These are phyloP conservation scores for Acanthamoeba lenticulata DNA, from an alignment of 208 protist genomes.

Conservation along the genomic window DNA sequence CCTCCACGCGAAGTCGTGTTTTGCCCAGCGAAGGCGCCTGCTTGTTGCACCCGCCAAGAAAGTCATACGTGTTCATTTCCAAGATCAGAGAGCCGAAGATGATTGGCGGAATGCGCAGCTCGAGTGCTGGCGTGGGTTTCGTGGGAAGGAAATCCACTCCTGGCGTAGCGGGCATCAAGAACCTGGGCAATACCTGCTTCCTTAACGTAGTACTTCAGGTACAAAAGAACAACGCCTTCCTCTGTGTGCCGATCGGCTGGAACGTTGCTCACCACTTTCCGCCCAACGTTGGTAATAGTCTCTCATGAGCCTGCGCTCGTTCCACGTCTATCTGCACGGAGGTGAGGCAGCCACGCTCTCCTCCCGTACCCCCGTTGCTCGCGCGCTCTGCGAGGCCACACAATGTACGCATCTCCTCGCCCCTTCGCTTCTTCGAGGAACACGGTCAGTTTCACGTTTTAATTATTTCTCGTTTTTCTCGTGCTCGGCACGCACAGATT, in stretches of 20 bases:
- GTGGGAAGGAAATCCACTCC: not conserved
- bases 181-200: conserved; percentile 50
- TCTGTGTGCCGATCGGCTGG: not conserved
- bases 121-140: not conserved
- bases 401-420: not conserved
- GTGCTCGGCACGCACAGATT: not conserved
- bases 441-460: not conserved
- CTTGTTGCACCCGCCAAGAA: too few relatives aligned
- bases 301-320: not conserved
- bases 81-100: not conserved
- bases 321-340: not conserved
- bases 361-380: not conserved
- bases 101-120: conserved; percentile 1
- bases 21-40: too few relatives aligned
- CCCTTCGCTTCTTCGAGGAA: not conserved
- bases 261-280: not conserved
- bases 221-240: not conserved
- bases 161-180: conserved; percentile 1
- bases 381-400: not conserved
- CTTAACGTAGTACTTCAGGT: conserved; percentile 49
- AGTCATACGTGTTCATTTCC: too few relatives aligned
- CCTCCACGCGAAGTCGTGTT: too few relatives aligned
- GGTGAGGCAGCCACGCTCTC: not conserved
- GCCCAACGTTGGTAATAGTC: not conserved
- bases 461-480: not conserved